Base-by-base conservation (phyloP, 2,329 filamentous ascomycete genomes). In the Beauveria varroae region DNA sequence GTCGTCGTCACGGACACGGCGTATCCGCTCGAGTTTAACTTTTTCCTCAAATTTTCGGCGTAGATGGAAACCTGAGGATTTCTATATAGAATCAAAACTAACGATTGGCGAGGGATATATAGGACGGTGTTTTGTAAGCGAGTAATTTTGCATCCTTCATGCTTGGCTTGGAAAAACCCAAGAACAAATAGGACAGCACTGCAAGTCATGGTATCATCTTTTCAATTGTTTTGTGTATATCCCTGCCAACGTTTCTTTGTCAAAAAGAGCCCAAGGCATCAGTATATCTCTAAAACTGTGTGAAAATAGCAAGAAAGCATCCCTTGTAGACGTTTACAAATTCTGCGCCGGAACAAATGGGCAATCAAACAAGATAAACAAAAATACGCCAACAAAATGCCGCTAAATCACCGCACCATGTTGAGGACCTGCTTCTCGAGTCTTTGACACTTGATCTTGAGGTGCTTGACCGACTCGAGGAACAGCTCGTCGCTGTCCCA, bases 401-500 rank as follows among this genome's bases (percentile, higher is more conserved):
- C 24, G 28, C 34, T 10, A 57, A 57, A 66, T 72, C 73, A 83
- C 71, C 78, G 76, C 65, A 79, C 80, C 83, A 88, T 87, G 70
- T 84, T 82, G 65, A 83, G 77, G 69, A 93, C 79, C 70, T 90
- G 87, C 70, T 85, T 80, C 79, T 89, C 87, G 65, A 93, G 80
- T 68, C 82, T 81, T 71, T 86, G 78, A 67, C 90, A 95, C 80
- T 98, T 98, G 68, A 85, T 80, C 79, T 93, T 96, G 64, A 99
- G 77, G 67, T 91, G 80, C 76, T 88, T 89, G 56, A 99, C 83
- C 30, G 91, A 87, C 76, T 98, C 92, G 61, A 99, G 76, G 79
- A 99, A 98, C 65, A 99, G 81, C 75, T 92, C 87, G 69, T 98
- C 93, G 71, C 92, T 96, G 63, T 95, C 88, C 80, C 91, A 96